Conservation (phyloP, 257 asterid species). For the Penstemon barbatus region DNA sequence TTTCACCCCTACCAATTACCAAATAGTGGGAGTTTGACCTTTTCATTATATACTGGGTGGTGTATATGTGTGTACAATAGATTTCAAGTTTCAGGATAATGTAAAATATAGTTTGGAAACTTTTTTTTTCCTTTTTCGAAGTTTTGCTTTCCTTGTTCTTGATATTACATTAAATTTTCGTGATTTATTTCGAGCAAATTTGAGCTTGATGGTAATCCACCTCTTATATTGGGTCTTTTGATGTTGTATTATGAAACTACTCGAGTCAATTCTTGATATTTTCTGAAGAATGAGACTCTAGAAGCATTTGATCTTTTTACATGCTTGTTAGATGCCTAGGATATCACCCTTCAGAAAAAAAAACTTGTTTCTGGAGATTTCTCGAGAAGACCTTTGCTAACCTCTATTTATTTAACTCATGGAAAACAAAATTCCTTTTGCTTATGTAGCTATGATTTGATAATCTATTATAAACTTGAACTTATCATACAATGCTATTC, state of each 20-base stretch:
- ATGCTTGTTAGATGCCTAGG: slow-evolving; percentile 10
- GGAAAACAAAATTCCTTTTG: background rate
- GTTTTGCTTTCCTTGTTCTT: background rate
- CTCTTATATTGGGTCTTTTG: slow-evolving; percentile 8
- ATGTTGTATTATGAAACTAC: background rate
- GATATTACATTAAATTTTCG: slow-evolving; percentile 6
- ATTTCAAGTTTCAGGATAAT: slow-evolving; percentile 1
- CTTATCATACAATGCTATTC: background rate
- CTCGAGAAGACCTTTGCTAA: background rate
- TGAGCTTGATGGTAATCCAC: slow-evolving; percentile 12
- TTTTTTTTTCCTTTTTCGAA: background rate
- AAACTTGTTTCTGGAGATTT: slow-evolving; percentile 17
- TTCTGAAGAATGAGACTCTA: background rate
- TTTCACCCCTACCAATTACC: background rate
- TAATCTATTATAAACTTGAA: background rate
- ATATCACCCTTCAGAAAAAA: background rate
- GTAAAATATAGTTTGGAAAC: no score
- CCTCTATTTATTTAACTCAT: slow-evolving; percentile 7
- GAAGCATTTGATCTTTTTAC: slow-evolving; percentile 9
- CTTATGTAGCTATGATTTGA: slow-evolving; percentile 3
- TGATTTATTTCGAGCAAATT: slow-evolving; percentile 4
- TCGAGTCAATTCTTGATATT: background rate
- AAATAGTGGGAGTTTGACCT: background rate
- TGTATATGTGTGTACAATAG: slow-evolving; percentile 4
- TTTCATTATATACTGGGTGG: slow-evolving; percentile 5